phyloP scores from a whole-genome alignment of 1,139 yeast species.

The Groenewaldozyma auringiensis region DNA sequence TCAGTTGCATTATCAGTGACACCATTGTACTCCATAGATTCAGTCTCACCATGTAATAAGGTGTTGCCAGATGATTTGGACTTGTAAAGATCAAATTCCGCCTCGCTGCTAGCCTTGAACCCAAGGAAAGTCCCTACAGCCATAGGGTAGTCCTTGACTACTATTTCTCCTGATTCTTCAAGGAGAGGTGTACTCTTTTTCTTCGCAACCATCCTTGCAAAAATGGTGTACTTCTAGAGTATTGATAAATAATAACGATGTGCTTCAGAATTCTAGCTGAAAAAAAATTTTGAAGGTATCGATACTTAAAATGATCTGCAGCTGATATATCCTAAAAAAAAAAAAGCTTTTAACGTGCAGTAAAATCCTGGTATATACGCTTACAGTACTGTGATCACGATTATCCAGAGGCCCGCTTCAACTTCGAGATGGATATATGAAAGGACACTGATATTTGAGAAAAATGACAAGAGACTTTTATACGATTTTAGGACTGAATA shows the following conservation, averaged over 20 bases:
- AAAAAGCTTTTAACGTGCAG: background rate
- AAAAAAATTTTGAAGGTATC: too few relatives aligned
- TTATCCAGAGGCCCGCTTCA: too few relatives aligned
- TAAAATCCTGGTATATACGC: background rate
- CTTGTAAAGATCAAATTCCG: constrained; percentile 57
- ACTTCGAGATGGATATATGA: too few relatives aligned
- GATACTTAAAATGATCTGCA: too few relatives aligned
- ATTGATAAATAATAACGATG: too few relatives aligned
- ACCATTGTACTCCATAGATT: constrained; percentile 67
- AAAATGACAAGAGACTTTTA: background rate
- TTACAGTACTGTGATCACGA: too few relatives aligned
- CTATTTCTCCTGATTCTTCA: background rate
- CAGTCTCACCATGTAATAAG: constrained; percentile 72
- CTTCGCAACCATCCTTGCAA: background rate
- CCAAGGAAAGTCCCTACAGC: constrained; percentile 63
- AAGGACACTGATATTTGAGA: too few relatives aligned
- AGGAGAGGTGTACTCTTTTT: background rate
- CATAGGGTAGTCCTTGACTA: constrained; percentile 6
- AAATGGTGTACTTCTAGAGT: background rate
- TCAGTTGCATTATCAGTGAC: constrained; percentile 34
- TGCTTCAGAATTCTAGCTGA: too few relatives aligned
- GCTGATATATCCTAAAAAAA: too few relatives aligned
- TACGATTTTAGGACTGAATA: background rate
- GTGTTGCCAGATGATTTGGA: constrained; percentile 39
- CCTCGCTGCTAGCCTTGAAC: constrained; percentile 49